phyloP scores from a whole-genome alignment of 2,329 filamentous ascomycete genomes.

The Zymoseptoria crescenta region DNA sequence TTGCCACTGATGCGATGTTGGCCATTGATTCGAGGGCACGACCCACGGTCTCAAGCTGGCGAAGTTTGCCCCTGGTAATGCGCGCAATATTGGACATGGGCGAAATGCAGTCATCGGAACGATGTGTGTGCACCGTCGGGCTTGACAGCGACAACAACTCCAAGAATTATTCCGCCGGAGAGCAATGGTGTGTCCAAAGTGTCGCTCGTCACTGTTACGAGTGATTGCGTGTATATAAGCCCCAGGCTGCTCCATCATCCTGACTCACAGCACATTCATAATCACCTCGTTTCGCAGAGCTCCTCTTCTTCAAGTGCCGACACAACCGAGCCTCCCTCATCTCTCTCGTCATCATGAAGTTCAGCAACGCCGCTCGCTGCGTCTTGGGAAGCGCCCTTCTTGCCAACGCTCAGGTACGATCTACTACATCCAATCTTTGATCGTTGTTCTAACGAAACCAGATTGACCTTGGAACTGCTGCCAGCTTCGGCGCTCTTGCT shows the following conservation, averaged over 20 bases:
- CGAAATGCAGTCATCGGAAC: neutral
- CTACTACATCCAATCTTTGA: neutral
- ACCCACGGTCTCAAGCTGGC: neutral
- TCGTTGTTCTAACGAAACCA: neutral
- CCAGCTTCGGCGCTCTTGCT: neutral
- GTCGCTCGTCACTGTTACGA: neutral
- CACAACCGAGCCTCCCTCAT: neutral
- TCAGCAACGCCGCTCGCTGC: neutral
- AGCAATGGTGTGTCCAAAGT: neutral
- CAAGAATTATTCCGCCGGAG: neutral
- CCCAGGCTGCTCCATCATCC: neutral
- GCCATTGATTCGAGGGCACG: neutral
- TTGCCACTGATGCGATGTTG: neutral
- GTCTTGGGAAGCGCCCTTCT: neutral
- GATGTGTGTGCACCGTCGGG: neutral
- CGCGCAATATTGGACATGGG: neutral
- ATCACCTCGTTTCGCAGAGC: neutral
- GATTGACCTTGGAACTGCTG: neutral
- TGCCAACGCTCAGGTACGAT: neutral
- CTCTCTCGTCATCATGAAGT: neutral
- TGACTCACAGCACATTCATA: neutral
- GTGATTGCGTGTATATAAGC: neutral
- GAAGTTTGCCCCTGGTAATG: neutral
- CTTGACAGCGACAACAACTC: neutral
- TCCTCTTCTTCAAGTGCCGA: neutral